phyloP scores from a whole-genome alignment of 768 basidiomycete genomes.

The Russula emetica region DNA sequence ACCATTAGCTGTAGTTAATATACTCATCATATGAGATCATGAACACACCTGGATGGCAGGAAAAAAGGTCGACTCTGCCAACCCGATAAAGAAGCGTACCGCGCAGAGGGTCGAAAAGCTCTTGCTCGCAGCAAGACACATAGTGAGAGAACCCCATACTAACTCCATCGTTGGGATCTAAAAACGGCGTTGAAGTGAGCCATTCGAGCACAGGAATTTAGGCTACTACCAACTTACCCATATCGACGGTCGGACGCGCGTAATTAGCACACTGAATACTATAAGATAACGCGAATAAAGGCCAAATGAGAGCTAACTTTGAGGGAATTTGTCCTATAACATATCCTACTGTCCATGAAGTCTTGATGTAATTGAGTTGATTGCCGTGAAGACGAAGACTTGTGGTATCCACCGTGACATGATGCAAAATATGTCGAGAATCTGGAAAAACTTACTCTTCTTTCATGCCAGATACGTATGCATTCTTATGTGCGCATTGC shows the following conservation, averaged over 20 bases:
- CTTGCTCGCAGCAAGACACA: constrained; percentile 36
- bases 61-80: constrained; percentile 41
- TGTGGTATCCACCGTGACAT: neutral
- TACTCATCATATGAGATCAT: neutral
- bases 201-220: neutral
- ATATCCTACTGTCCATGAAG: constrained; percentile 6
- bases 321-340: constrained; percentile 5
- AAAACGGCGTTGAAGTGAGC: constrained; percentile 29
- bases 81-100: constrained; percentile 39
- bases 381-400: constrained; percentile 21
- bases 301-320: constrained; percentile 3
- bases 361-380: neutral
- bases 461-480: constrained; percentile 42
- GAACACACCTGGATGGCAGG: constrained; percentile 35
- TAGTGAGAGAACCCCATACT: constrained; percentile 37
- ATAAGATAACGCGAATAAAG: neutral
- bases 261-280: constrained; percentile 35
- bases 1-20: neutral
- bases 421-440: neutral
- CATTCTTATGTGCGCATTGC: constrained; percentile 32
- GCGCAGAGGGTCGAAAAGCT: constrained; percentile 34
- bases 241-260: constrained; percentile 34
- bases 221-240: neutral
- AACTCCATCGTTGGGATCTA: constrained; percentile 41
- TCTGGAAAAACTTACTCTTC: constrained; percentile 31